Conservation (phyloP, 768 basidiomycete genomes). For the Xerocomellus amylosporus region DNA sequence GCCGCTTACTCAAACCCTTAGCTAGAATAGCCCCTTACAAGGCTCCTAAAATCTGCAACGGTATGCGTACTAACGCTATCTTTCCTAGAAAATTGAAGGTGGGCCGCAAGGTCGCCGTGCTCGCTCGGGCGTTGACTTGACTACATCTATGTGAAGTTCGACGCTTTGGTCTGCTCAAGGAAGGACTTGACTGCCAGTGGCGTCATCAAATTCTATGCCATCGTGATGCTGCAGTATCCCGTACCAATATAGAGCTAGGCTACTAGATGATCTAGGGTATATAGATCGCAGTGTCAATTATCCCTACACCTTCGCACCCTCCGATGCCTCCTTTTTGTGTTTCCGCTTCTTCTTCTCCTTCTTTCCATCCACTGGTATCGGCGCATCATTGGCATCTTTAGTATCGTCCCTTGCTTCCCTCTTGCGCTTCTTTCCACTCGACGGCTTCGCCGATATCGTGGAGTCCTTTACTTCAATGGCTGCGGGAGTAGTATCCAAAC, state of each 20-base stretch:
- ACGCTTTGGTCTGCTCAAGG: neutral
- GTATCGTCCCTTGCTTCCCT: conserved; percentile 10
- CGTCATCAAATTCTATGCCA: neutral
- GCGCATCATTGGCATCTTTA: conserved; percentile 9
- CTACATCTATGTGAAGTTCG: no score
- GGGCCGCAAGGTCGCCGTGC: no score
- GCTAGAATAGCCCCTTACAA: no score
- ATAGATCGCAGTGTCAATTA: neutral
- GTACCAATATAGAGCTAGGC: neutral
- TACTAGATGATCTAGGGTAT: conserved; percentile 1
- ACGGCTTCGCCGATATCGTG: neutral
- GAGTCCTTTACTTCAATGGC: conserved; percentile 15
- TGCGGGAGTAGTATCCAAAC: conserved; percentile 1
- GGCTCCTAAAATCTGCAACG: neutral
- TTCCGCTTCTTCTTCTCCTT: conserved; percentile 34
- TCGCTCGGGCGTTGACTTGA: neutral
- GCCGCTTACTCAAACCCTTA: no score
- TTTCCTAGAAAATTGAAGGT: no score
- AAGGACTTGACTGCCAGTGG: neutral
- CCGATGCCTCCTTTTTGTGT: conserved; percentile 6
- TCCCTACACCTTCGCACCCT: conserved; percentile 2
- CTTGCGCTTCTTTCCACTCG: conserved; percentile 28
- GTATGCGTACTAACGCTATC: no score
- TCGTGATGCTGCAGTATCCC: neutral
- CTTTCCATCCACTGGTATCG: conserved; percentile 21